phyloP scores from a whole-genome alignment of 129 eudicot species.

The Tanacetum coccineum region DNA sequence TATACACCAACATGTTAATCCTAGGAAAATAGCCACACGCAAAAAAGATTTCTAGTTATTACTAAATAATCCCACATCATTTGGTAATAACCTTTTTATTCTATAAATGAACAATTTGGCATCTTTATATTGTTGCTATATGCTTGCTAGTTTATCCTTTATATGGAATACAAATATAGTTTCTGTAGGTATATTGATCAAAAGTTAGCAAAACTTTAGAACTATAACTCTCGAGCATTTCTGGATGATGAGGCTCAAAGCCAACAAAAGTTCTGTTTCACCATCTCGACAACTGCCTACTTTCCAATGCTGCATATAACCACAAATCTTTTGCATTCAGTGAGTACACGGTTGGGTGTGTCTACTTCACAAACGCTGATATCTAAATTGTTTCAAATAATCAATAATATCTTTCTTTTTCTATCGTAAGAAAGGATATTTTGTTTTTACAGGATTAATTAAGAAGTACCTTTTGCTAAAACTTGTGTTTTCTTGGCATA shows the following conservation, averaged over 20 bases:
- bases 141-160: not conserved
- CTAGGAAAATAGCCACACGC: too few relatives aligned
- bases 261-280: conserved; percentile 59
- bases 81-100: not conserved
- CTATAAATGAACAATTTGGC: not conserved
- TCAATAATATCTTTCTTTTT: too few relatives aligned
- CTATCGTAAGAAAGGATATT: too few relatives aligned
- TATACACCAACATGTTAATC: too few relatives aligned
- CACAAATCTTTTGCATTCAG: too few relatives aligned
- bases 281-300: conserved; percentile 34
- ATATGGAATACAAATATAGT: not conserved
- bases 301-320: too few relatives aligned
- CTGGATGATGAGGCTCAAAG: conserved; percentile 19
- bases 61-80: not conserved
- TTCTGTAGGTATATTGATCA: not conserved
- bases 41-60: not conserved
- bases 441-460: too few relatives aligned
- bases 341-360: too few relatives aligned
- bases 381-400: too few relatives aligned
- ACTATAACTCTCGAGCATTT: conserved; percentile 10
- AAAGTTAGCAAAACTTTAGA: not conserved
- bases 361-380: too few relatives aligned
- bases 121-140: not conserved
- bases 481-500: too few relatives aligned
- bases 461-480: too few relatives aligned